Evolutionary conservation across 768 basidiomycete genomes (phyloP).

Genomic region (Mycena leptocephala): DNA sequence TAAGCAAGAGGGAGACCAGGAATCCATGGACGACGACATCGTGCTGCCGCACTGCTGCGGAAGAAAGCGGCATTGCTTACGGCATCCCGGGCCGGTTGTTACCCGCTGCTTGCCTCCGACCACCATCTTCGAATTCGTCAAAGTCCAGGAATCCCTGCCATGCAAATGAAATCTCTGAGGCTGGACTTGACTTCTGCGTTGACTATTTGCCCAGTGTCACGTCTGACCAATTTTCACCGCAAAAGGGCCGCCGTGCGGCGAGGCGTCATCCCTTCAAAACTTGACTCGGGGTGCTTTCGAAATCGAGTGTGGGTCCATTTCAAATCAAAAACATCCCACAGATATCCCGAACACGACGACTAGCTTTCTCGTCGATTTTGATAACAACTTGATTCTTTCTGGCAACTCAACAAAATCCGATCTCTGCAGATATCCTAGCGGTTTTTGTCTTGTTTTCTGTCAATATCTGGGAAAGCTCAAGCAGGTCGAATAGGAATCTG

Average conservation of each 20-base stretch:
- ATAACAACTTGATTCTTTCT: background rate
- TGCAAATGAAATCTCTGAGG: background rate
- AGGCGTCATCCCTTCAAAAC: background rate
- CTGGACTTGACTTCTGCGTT: background rate
- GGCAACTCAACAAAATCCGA: too few relatives aligned
- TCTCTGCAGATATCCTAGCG: too few relatives aligned
- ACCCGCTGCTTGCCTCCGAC: too few relatives aligned
- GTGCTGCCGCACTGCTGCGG: too few relatives aligned
- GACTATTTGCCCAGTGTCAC: background rate
- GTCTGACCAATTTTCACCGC: background rate
- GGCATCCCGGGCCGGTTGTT: too few relatives aligned
- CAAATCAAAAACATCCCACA: background rate
- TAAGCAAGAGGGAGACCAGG: too few relatives aligned
- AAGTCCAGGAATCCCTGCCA: background rate
- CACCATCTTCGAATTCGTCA: background rate
- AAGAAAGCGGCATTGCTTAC: too few relatives aligned
- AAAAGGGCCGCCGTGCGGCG: background rate
- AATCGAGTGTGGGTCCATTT: background rate
- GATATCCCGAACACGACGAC: background rate
- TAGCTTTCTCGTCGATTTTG: background rate
- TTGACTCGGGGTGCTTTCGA: background rate
- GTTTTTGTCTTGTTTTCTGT: too few relatives aligned
- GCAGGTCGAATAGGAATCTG: too few relatives aligned
- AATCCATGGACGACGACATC: too few relatives aligned
- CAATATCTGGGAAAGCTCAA: too few relatives aligned